Conservation (phyloP, 768 basidiomycete species). For the Calvatia gigantea region DNA sequence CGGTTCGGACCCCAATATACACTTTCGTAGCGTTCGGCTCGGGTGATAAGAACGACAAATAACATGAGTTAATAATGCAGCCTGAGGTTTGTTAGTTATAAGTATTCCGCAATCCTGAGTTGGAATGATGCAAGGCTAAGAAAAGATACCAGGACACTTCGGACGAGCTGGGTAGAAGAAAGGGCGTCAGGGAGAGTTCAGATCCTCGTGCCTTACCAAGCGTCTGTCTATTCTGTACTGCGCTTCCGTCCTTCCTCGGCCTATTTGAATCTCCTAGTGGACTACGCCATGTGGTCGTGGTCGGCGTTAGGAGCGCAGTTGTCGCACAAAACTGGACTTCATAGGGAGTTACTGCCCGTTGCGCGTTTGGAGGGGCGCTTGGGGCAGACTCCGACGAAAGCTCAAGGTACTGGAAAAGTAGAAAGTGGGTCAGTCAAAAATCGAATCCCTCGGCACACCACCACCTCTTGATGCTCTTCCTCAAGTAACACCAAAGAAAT, state of each 20-base stretch:
- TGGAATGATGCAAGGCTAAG: background rate
- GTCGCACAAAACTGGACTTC: conserved; percentile 44
- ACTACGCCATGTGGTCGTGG: conserved; percentile 42
- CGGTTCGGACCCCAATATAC: too few species aligned
- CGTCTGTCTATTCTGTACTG: background rate
- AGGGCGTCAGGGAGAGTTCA: background rate
- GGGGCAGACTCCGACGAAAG: conserved; percentile 43
- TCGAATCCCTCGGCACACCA: conserved; percentile 49
- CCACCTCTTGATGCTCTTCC: conserved; percentile 51
- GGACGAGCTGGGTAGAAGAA: background rate
- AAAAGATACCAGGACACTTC: background rate
- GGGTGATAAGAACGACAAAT: too few species aligned
- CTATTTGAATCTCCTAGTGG: background rate
- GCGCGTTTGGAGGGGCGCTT: conserved; percentile 55
- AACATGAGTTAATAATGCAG: too few species aligned
- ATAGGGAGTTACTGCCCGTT: conserved; percentile 49
- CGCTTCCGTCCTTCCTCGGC: background rate
- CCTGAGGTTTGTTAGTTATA: too few species aligned
- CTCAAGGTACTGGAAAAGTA: conserved; percentile 47
- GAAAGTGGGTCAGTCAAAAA: conserved; percentile 27
- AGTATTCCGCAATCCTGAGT: too few species aligned
- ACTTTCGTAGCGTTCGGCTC: too few species aligned
- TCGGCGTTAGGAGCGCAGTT: conserved; percentile 59
- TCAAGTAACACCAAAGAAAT: conserved; percentile 41
- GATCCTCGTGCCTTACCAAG: background rate